Conservation (phyloP, 2,329 filamentous ascomycete genomes). For the Penicillium sumatraense region DNA sequence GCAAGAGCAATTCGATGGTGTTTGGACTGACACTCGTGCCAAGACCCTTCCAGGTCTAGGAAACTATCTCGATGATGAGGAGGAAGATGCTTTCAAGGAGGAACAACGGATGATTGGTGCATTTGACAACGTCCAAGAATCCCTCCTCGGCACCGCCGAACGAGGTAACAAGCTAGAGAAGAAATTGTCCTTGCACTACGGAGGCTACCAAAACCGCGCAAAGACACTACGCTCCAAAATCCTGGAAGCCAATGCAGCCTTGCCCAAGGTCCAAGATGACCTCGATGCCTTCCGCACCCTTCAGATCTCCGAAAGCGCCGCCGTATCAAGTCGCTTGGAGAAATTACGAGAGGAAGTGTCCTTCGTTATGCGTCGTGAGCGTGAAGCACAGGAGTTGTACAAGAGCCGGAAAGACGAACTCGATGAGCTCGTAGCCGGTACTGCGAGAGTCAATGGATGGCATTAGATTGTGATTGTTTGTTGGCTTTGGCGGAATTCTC, state of each 20-base stretch:
- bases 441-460: constrained; percentile 44
- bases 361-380: constrained; percentile 78
- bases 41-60: constrained; percentile 72
- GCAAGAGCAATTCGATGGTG: constrained; percentile 54
- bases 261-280: constrained; percentile 73
- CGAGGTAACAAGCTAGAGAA: constrained; percentile 88
- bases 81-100: constrained; percentile 65
- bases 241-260: constrained; percentile 70
- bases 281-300: constrained; percentile 76
- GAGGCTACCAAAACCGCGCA: constrained; percentile 86
- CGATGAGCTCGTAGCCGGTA: constrained; percentile 56
- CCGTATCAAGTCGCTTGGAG: constrained; percentile 72
- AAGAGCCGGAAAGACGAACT: constrained; percentile 77
- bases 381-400: constrained; percentile 89
- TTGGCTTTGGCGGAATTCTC: background rate
- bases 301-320: constrained; percentile 78
- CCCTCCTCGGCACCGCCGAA: constrained; percentile 74
- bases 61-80: constrained; percentile 74
- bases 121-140: constrained; percentile 76
- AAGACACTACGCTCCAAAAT: constrained; percentile 82
- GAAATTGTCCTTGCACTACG: constrained; percentile 84
- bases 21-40: constrained; percentile 57
- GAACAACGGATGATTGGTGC: constrained; percentile 67
- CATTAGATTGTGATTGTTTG: constrained; percentile 38
- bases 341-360: constrained; percentile 80